A percentile compares a stretch with the other conserved stretches of the same genome.
phyloP scores from a whole-genome alignment of 257 asterid species.

The Solanum paucissectum region DNA sequence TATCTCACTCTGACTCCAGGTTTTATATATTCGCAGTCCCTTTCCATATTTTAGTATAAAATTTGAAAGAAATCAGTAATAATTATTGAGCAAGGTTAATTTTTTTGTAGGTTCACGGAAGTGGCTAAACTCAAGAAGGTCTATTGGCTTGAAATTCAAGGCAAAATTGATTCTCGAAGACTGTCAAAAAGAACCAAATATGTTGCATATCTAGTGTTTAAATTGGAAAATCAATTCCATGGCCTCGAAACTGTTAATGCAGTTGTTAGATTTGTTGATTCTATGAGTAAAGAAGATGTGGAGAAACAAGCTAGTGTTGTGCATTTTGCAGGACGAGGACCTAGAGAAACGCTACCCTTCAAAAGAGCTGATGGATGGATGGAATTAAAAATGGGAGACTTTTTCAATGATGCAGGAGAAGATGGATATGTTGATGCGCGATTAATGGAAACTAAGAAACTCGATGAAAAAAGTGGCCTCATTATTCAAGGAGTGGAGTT shows the following conservation, averaged over 20 bases:
- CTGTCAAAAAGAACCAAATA: constrained; percentile 23
- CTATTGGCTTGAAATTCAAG: constrained; percentile 10
- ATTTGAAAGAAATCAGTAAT: background rate
- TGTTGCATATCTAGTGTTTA: constrained; percentile 22
- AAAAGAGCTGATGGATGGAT: constrained; percentile 49
- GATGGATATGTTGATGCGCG: constrained; percentile 20
- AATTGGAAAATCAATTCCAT: constrained; percentile 16
- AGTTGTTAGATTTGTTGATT: constrained; percentile 13
- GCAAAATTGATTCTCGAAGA: background rate
- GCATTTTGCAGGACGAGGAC: constrained; percentile 8
- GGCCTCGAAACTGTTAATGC: constrained; percentile 25
- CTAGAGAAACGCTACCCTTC: constrained; percentile 5
- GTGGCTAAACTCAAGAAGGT: constrained; percentile 14
- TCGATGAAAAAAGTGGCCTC: no score
- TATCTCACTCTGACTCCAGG: background rate
- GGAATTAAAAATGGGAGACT: constrained; percentile 47
- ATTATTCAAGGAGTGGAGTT: constrained; percentile 38
- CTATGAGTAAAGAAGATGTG: background rate
- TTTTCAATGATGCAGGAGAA: constrained; percentile 1
- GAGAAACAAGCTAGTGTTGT: background rate
- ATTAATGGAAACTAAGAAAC: constrained; percentile 26
- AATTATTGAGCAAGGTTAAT: background rate
- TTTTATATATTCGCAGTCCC: background rate
- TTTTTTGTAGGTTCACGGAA: constrained; percentile 8
- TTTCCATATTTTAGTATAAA: background rate